phyloP scores from a whole-genome alignment of 1,284 basidiomycete genomes.

The Gomphus bonarii region DNA sequence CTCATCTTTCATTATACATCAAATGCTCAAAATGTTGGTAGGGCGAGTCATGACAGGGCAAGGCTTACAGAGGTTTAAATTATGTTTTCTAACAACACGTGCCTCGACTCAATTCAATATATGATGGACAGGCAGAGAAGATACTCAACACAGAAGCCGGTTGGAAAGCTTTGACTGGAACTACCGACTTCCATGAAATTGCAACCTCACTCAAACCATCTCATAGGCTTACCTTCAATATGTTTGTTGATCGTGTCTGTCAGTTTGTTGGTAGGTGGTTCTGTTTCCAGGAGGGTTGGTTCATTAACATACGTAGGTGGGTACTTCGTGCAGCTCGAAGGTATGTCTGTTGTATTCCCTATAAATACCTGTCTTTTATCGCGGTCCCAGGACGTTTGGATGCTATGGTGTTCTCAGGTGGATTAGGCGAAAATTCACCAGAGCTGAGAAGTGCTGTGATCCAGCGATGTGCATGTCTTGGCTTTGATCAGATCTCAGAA shows the following conservation, averaged over 20 bases:
- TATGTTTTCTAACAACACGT: background rate
- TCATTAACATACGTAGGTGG: background rate
- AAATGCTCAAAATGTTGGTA: conserved; percentile 35
- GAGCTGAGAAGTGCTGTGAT: conserved; percentile 51
- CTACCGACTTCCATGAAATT: conserved; percentile 66
- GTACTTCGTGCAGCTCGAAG: conserved; percentile 10
- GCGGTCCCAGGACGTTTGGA: conserved; percentile 38
- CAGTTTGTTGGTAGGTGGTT: conserved; percentile 60
- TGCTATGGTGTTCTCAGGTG: conserved; percentile 77
- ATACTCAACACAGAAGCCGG: conserved; percentile 68
- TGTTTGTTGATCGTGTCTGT: conserved; percentile 68
- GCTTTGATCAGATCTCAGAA: conserved; percentile 42
- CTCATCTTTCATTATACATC: conserved; percentile 77
- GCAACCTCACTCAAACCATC: conserved; percentile 26
- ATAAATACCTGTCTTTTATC: background rate
- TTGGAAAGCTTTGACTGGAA: conserved; percentile 69
- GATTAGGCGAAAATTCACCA: conserved; percentile 69
- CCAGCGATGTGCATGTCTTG: conserved; percentile 45
- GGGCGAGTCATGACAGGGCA: conserved; percentile 40
- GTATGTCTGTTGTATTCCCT: background rate
- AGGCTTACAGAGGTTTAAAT: conserved; percentile 41
- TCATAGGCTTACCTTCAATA: conserved; percentile 53
- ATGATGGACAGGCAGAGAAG: conserved; percentile 49
- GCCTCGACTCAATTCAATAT: conserved; percentile 6
- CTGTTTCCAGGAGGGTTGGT: background rate